phyloP scores from a whole-genome alignment of 129 eudicot species.

The Saussurea involucrata region DNA sequence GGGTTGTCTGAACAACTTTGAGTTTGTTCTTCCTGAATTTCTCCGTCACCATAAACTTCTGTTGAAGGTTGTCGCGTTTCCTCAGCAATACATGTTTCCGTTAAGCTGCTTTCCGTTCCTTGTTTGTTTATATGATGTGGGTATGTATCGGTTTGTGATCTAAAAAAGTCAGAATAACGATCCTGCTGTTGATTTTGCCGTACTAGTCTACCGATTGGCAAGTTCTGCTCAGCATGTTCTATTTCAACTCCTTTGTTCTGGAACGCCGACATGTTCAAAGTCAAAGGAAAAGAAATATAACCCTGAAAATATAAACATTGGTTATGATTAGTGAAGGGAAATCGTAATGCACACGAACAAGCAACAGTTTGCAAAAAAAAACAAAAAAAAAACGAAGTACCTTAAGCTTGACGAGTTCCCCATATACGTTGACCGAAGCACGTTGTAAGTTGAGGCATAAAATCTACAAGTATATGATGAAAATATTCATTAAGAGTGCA shows the following conservation, averaged over 20 bases:
- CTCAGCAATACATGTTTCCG: conserved; percentile 12
- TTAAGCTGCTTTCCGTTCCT: background rate
- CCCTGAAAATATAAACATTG: conserved; percentile 50
- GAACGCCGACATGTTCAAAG: conserved; percentile 58
- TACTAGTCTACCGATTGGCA: conserved; percentile 18
- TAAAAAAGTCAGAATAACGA: conserved; percentile 23
- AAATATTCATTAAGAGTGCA: background rate
- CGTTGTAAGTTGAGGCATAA: conserved; percentile 87
- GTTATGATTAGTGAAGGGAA: conserved; percentile 13
- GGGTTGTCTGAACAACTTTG: conserved; percentile 8
- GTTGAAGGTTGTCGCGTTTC: background rate
- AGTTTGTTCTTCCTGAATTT: conserved; percentile 23
- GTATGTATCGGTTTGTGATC: conserved; percentile 26
- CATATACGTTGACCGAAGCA: conserved; percentile 61
- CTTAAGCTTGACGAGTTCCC: conserved; percentile 67
- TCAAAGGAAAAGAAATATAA: conserved; percentile 71
- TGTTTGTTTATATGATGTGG: conserved; percentile 13
- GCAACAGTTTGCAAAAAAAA: background rate
- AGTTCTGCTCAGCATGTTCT: conserved; percentile 32
- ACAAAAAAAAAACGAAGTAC: conserved; percentile 34
- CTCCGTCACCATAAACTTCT: background rate
- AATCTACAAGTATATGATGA: conserved; percentile 43
- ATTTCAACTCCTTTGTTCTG: conserved; percentile 45
- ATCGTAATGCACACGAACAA: background rate
- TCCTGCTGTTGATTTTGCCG: conserved; percentile 22